phyloP scores from a whole-genome alignment of 768 basidiomycete genomes.

The Boletus bicolor region DNA sequence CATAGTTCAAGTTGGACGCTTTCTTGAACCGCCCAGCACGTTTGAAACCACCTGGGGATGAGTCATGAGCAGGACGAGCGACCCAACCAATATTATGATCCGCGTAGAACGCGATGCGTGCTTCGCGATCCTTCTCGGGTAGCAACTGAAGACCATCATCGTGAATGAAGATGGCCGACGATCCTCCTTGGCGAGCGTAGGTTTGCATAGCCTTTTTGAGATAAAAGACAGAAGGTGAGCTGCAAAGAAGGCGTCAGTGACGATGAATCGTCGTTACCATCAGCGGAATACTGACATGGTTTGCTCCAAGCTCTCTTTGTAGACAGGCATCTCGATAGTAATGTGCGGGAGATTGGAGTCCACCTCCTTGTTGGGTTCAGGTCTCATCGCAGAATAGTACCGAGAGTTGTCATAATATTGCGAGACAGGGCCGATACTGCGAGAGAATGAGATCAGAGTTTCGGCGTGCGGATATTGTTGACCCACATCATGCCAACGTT shows the following conservation, averaged over 20 bases:
- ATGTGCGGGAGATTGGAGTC: conserved; percentile 69
- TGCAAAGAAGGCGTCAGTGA: conserved; percentile 19
- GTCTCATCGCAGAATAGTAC: conserved; percentile 73
- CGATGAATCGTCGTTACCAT: background rate
- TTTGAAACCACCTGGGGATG: conserved; percentile 26
- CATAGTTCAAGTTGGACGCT: conserved; percentile 89
- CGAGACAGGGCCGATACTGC: conserved; percentile 75
- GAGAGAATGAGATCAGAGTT: background rate
- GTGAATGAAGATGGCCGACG: conserved; percentile 55
- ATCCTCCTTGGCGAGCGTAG: conserved; percentile 63
- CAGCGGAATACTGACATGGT: conserved; percentile 60
- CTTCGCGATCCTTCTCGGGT: conserved; percentile 43
- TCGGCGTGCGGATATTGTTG: background rate
- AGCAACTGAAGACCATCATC: conserved; percentile 60
- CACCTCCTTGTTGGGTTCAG: conserved; percentile 58
- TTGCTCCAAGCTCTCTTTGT: conserved; percentile 80
- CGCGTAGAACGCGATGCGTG: conserved; percentile 51
- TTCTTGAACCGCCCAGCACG: conserved; percentile 87
- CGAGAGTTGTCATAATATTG: conserved; percentile 83
- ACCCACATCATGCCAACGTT: conserved; percentile 64
- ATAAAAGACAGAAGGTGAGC: conserved; percentile 66
- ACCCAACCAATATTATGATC: conserved; percentile 60
- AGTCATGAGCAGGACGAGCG: conserved; percentile 48
- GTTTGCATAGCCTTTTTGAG: conserved; percentile 61
- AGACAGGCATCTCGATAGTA: conserved; percentile 82